phyloP scores from a whole-genome alignment of 2,329 filamentous ascomycete species.

The Alternaria ventricosa region DNA sequence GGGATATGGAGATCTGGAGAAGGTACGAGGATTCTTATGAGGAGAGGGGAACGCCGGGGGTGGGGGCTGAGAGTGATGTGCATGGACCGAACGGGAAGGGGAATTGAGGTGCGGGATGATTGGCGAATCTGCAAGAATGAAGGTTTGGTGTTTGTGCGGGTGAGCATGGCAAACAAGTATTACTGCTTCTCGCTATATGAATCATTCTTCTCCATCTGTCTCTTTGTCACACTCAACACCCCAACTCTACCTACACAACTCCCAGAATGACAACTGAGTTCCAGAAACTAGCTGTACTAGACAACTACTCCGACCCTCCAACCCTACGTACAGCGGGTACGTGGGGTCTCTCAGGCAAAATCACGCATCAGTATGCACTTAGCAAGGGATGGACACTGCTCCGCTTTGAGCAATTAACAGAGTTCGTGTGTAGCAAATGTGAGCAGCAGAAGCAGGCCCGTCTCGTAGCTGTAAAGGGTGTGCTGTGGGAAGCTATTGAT shows the following conservation, averaged over 20 bases:
- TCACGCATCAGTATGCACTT: neutral
- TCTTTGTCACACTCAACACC: neutral
- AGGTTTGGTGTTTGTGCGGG: neutral
- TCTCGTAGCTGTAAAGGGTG: neutral
- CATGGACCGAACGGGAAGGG: constrained; percentile 16
- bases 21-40: constrained; percentile 68
- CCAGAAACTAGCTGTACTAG: no score
- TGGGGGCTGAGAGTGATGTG: constrained; percentile 43
- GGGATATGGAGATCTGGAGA: constrained; percentile 73
- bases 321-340: neutral
- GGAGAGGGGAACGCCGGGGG: constrained; percentile 48
- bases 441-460: neutral
- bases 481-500: neutral
- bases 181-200: neutral
- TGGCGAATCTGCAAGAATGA: neutral
- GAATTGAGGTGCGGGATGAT: neutral
- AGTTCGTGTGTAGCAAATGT: neutral
- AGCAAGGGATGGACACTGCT: neutral
- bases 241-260: no score
- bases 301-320: no score
- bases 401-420: neutral
- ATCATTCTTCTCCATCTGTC: neutral
- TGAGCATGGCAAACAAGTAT: neutral
- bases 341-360: neutral
- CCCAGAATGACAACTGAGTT: no score